phyloP scores from a whole-genome alignment of 768 basidiomycete genomes.

The Boletus subcaerulescens region DNA sequence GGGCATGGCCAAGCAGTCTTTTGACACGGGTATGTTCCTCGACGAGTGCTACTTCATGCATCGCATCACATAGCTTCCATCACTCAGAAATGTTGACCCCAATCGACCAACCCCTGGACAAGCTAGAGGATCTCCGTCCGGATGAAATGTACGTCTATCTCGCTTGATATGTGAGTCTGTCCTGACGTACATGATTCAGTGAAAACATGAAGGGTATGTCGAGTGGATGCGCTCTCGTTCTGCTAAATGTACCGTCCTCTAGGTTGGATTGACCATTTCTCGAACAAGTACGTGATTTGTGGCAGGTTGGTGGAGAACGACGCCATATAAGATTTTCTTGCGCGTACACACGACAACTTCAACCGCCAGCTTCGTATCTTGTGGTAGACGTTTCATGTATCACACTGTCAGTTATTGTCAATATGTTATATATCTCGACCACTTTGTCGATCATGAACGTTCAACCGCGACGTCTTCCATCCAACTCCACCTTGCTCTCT shows the following conservation, averaged over 20 bases:
- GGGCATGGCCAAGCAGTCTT: slow-evolving; percentile 98
- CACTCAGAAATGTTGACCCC: slow-evolving; percentile 84
- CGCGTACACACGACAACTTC: neutral
- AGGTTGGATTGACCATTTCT: slow-evolving; percentile 96
- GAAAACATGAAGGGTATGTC: slow-evolving; percentile 84
- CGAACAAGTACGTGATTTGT: slow-evolving; percentile 88
- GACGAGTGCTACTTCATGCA: neutral
- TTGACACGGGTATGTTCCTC: slow-evolving; percentile 70
- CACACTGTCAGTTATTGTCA: slow-evolving; percentile 6
- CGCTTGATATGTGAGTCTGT: neutral
- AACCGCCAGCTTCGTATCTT: neutral
- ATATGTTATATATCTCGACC: neutral
- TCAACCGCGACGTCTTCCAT: too few relatives aligned
- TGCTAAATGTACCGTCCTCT: neutral
- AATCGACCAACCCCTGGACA: slow-evolving; percentile 82
- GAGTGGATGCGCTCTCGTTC: neutral
- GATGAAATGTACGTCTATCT: slow-evolving; percentile 72
- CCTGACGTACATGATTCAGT: slow-evolving; percentile 37
- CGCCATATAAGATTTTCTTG: slow-evolving; percentile 29
- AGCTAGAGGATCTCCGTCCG: slow-evolving; percentile 68
- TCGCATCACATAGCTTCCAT: neutral
- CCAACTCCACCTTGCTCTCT: too few relatives aligned
- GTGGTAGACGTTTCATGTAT: slow-evolving; percentile 5
- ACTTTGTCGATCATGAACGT: neutral
- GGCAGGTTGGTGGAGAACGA: slow-evolving; percentile 86